Conservation (phyloP, 805 yeast species). For the Pichia scutulata region DNA sequence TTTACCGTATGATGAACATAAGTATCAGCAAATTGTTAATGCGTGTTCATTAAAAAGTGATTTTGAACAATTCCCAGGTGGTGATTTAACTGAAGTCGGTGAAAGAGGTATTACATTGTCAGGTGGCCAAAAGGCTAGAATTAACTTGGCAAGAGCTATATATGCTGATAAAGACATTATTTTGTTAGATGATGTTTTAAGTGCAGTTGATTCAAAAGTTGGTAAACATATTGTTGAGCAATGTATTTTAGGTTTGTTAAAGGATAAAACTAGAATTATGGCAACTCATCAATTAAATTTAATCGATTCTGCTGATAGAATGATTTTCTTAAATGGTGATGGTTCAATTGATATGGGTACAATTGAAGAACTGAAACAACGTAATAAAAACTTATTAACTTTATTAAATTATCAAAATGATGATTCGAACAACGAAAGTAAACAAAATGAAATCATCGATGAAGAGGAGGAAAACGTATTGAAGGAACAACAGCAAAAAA, state of each 20-base stretch:
- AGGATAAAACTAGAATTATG: slow-evolving; percentile 55
- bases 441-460: slow-evolving; percentile 13
- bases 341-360: slow-evolving; percentile 57
- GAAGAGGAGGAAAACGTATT: slow-evolving; percentile 13
- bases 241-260: slow-evolving; percentile 55
- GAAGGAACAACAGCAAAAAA: slow-evolving; percentile 10
- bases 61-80: slow-evolving; percentile 59
- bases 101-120: slow-evolving; percentile 79
- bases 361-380: slow-evolving; percentile 40
- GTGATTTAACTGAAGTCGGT: slow-evolving; percentile 75
- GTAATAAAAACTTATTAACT: slow-evolving; percentile 30
- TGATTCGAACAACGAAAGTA: slow-evolving; percentile 1
- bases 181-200: slow-evolving; percentile 55
- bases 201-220: slow-evolving; percentile 71
- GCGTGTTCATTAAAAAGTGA: slow-evolving; percentile 67
- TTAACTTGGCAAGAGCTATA: slow-evolving; percentile 62
- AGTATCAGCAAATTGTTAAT: slow-evolving; percentile 46
- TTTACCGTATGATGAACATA: slow-evolving; percentile 37
- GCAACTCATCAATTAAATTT: slow-evolving; percentile 82
- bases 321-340: slow-evolving; percentile 62
- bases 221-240: slow-evolving; percentile 47
- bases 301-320: slow-evolving; percentile 59
- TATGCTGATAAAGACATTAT: slow-evolving; percentile 53
- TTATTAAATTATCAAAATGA: slow-evolving; percentile 32
- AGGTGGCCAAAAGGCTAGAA: slow-evolving; percentile 86